Evolutionary conservation across 1,284 basidiomycete genomes (phyloP).

Genomic region (Ceratobasidium papillatum): DNA sequence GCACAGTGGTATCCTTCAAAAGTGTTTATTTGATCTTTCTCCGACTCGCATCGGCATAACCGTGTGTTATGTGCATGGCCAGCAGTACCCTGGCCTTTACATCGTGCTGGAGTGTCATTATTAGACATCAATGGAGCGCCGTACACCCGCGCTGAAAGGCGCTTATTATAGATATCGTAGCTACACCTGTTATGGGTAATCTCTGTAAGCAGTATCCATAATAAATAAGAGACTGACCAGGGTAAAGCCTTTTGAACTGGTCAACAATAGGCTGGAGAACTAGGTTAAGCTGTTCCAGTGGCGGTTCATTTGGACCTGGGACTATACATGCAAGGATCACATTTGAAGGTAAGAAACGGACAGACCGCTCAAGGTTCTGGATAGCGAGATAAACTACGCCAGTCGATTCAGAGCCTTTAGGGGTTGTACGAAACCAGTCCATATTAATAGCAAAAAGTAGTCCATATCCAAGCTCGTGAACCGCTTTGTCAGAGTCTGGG

Average conservation of each 20-base stretch:
- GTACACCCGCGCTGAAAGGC: neutral
- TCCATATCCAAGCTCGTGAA: neutral
- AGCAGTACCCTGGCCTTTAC: neutral
- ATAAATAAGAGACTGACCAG: neutral
- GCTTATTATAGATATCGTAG: neutral
- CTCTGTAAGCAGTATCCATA: neutral
- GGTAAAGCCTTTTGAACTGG: neutral
- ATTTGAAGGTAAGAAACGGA: conserved; percentile 45
- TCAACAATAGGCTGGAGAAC: conserved; percentile 42
- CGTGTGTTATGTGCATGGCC: neutral
- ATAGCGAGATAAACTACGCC: conserved; percentile 46
- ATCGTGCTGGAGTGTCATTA: conserved; percentile 8
- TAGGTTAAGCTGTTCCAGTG: conserved; percentile 44
- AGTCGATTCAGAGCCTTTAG: neutral
- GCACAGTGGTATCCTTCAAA: neutral
- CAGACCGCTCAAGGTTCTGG: conserved; percentile 44
- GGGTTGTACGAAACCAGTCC: conserved; percentile 9
- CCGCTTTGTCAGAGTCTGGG: neutral
- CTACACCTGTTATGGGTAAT: neutral
- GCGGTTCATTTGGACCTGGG: conserved; percentile 46
- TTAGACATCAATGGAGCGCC: neutral
- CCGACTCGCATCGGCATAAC: neutral
- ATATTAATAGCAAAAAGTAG: neutral
- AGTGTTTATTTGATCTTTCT: neutral
- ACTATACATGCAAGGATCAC: conserved; percentile 44